Conservation (phyloP, 257 asterid species). For the Henckelia pumila region DNA sequence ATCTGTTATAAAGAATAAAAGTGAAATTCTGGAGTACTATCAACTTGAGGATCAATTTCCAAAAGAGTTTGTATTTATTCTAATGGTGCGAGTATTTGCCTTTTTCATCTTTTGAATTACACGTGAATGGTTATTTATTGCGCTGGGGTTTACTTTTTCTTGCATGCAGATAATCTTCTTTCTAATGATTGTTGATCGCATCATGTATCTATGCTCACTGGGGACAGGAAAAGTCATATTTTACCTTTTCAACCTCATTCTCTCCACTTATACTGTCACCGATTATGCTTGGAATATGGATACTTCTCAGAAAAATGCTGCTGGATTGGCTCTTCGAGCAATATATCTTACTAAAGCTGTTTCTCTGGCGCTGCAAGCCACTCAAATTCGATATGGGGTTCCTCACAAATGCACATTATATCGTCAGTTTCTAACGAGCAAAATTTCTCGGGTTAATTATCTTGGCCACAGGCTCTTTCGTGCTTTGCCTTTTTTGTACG, state of each 20-base stretch:
- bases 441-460: slow-evolving; percentile 79
- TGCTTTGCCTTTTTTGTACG: slow-evolving; percentile 93
- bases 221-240: slow-evolving; percentile 88
- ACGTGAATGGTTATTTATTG: slow-evolving; percentile 7
- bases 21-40: slow-evolving; percentile 86
- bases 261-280: slow-evolving; percentile 75
- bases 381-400: slow-evolving; percentile 88
- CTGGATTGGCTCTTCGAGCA: slow-evolving; percentile 90
- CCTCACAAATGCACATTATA: slow-evolving; percentile 93
- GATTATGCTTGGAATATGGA: slow-evolving; percentile 88
- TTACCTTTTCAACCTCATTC: slow-evolving; percentile 79
- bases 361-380: slow-evolving; percentile 88
- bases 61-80: slow-evolving; percentile 79
- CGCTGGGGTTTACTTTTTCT: slow-evolving; percentile 29
- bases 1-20: slow-evolving; percentile 83
- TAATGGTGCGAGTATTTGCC: slow-evolving; percentile 61
- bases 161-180: slow-evolving; percentile 81
- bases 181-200: slow-evolving; percentile 93
- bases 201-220: slow-evolving; percentile 91
- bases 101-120: neutral
- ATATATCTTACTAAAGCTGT: slow-evolving; percentile 84
- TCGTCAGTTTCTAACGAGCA: slow-evolving; percentile 97
- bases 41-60: slow-evolving; percentile 99
- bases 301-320: slow-evolving; percentile 65
- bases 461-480: slow-evolving; percentile 91